Percentiles rank a stretch among this genome's conserved stretches.
phyloP scores from a whole-genome alignment of 345 rosid species.

The Jatropha curcas region DNA sequence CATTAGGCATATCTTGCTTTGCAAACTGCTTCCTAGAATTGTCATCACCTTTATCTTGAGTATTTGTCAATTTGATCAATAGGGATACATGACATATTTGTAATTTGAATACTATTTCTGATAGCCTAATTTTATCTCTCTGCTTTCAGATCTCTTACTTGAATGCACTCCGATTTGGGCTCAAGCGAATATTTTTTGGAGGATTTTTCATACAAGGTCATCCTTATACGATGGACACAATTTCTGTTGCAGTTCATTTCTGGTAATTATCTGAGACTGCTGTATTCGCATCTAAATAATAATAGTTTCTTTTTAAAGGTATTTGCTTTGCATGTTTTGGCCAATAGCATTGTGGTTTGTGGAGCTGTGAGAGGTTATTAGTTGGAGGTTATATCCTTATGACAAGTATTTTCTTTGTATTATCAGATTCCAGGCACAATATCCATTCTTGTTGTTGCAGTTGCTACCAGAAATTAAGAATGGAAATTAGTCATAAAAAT shows the following conservation, averaged over 20 bases:
- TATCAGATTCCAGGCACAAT: background rate
- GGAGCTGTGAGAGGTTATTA: background rate
- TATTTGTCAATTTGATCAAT: background rate
- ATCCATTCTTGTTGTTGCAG: background rate
- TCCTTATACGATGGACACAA: slow-evolving; percentile 99
- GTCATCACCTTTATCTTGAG: background rate
- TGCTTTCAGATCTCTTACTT: slow-evolving; percentile 76
- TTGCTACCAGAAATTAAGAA: background rate
- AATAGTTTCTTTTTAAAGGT: background rate
- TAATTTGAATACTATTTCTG: background rate
- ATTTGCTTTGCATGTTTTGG: background rate
- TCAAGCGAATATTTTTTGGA: slow-evolving; percentile 91
- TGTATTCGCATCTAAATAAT: background rate
- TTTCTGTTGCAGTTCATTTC: slow-evolving; percentile 96
- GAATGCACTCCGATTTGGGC: slow-evolving; percentile 94
- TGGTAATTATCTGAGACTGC: slow-evolving; percentile 45
- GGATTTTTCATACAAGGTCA: slow-evolving; percentile 97
- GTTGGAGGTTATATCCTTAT: background rate
- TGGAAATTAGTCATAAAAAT: background rate
- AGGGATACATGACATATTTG: background rate
- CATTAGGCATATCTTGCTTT: slow-evolving; percentile 1
- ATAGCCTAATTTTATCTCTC: background rate
- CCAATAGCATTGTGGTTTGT: background rate
- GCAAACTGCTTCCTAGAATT: background rate
- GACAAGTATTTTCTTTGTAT: background rate